phyloP scores from a whole-genome alignment of 2,329 filamentous ascomycete species.

The Chaetomiaceae sp. region DNA sequence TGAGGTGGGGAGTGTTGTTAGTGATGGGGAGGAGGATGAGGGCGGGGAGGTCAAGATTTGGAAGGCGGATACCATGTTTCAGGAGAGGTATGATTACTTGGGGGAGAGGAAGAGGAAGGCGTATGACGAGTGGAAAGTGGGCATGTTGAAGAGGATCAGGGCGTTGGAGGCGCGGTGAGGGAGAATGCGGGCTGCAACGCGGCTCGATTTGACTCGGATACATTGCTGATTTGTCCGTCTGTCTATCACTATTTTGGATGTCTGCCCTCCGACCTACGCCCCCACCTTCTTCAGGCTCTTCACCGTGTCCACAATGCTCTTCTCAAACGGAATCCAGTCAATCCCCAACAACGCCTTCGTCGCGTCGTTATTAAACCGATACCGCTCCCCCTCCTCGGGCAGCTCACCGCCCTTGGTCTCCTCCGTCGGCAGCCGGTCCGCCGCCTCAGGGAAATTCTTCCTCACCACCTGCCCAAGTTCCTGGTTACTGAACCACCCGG shows the following conservation, averaged over 20 bases:
- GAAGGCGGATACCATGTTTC: conserved; percentile 65
- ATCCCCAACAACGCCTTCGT: conserved; percentile 58
- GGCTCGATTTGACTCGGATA: no score
- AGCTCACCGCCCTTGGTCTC: conserved; percentile 41
- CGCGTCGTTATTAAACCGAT: conserved; percentile 53
- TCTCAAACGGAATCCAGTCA: conserved; percentile 57
- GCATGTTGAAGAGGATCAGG: conserved; percentile 51
- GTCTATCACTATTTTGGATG: neutral
- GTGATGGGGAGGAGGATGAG: conserved; percentile 33
- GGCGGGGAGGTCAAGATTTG: conserved; percentile 39
- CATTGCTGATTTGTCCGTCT: no score
- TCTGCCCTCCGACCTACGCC: no score
- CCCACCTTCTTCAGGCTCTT: conserved; percentile 54
- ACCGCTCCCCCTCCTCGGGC: conserved; percentile 39
- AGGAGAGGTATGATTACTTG: conserved; percentile 67
- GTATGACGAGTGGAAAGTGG: conserved; percentile 60
- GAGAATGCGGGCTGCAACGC: no score
- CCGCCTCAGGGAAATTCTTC: conserved; percentile 46
- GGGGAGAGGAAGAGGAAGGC: conserved; percentile 57
- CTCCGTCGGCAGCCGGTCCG: conserved; percentile 43
- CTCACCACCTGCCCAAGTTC: conserved; percentile 41
- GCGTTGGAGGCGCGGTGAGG: conserved; percentile 19
- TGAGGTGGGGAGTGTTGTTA: conserved; percentile 21
- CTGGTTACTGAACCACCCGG: conserved; percentile 44
- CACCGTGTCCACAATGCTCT: conserved; percentile 58